These are phyloP conservation scores for Erodium texanum DNA, from an alignment of 441 rosid species.

Conservation along the genomic window DNA sequence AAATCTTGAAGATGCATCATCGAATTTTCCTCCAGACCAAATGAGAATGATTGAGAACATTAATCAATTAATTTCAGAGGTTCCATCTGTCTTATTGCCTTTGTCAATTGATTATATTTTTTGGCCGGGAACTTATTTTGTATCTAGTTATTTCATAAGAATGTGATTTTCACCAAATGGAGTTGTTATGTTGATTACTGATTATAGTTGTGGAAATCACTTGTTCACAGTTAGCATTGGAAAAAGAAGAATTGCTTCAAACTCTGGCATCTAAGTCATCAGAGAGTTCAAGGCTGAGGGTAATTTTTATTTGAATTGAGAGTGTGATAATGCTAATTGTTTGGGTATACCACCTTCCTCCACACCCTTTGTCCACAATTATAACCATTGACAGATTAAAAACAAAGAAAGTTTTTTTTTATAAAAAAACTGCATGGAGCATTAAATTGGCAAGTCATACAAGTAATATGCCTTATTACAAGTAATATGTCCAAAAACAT, in stretches of 20 bases:
- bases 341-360: no score
- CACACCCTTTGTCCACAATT: neutral
- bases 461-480: no score
- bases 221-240: conserved; percentile 67
- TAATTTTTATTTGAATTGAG: conserved; percentile 21
- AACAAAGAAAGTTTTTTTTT: no score
- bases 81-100: conserved; percentile 17
- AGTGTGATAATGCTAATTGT: neutral
- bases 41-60: conserved; percentile 66
- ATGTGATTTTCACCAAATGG: neutral
- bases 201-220: conserved; percentile 7
- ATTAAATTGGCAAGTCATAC: no score
- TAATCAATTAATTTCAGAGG: conserved; percentile 68
- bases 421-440: no score
- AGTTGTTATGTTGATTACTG: conserved; percentile 3
- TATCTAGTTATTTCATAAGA: conserved; percentile 9
- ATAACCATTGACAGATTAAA: no score
- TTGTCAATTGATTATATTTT: conserved; percentile 4
- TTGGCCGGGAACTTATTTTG: conserved; percentile 10
- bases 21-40: conserved; percentile 71
- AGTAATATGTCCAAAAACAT: neutral
- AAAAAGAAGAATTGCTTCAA: conserved; percentile 78
- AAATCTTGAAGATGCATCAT: conserved; percentile 41
- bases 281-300: conserved; percentile 68
- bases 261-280: conserved; percentile 68